Conservation (phyloP, 2,329 filamentous ascomycete genomes). For the Diaporthe sp. region DNA sequence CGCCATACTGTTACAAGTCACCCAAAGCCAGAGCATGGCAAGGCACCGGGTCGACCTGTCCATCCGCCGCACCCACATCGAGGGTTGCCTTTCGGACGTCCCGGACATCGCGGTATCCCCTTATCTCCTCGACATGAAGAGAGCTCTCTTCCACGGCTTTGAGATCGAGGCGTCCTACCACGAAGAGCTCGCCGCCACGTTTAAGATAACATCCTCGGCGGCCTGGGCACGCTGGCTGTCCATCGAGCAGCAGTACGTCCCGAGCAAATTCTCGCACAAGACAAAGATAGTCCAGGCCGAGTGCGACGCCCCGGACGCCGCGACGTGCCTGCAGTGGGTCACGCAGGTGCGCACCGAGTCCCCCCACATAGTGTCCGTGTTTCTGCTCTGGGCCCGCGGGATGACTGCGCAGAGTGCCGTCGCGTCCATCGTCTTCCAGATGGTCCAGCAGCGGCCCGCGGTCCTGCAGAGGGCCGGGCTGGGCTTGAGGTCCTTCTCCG, state of each 20-base stretch:
- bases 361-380: conserved; percentile 44
- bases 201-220: conserved; percentile 45
- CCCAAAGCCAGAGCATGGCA: conserved; percentile 40
- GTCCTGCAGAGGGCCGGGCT: conserved; percentile 43
- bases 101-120: background rate
- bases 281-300: conserved; percentile 45
- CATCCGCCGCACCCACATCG: conserved; percentile 39
- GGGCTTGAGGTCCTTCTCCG: conserved; percentile 42
- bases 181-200: conserved; percentile 46
- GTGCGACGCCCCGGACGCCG: conserved; percentile 49
- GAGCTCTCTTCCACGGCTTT: conserved; percentile 45
- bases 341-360: conserved; percentile 43
- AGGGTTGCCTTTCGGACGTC: conserved; percentile 34
- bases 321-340: conserved; percentile 46
- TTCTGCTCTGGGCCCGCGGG: conserved; percentile 48
- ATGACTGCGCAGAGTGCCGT: conserved; percentile 48
- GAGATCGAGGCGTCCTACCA: conserved; percentile 46
- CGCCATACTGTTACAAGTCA: conserved; percentile 40
- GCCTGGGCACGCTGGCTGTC: conserved; percentile 47
- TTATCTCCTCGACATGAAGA: conserved; percentile 42
- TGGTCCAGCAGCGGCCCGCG: conserved; percentile 46
- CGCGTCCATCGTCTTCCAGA: conserved; percentile 46
- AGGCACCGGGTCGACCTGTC: conserved; percentile 39
- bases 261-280: conserved; percentile 42
- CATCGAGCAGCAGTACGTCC: conserved; percentile 47